Evolutionary conservation across 2,329 filamentous ascomycete genomes (phyloP).

Genomic region (Sclerotinia sclerotiorum): DNA sequence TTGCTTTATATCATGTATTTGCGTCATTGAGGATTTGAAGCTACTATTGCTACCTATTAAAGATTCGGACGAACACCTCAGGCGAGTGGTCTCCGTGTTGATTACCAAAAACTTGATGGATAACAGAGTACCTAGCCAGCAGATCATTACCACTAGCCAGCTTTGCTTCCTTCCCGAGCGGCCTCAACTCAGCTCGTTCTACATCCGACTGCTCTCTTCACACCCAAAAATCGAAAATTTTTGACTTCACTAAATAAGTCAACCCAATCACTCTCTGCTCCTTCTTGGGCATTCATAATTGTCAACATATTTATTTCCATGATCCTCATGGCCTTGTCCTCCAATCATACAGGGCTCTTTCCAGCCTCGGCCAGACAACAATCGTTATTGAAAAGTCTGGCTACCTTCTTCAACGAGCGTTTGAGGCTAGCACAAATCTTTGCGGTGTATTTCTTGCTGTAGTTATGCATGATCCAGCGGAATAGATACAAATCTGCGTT

Average conservation of each 20-base stretch:
- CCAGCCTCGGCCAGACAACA: slow-evolving; percentile 47
- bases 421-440: slow-evolving; percentile 52
- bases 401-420: slow-evolving; percentile 55
- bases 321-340: slow-evolving; percentile 48
- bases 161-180: slow-evolving; percentile 44
- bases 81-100: not conserved
- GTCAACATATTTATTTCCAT: slow-evolving; percentile 56
- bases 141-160: not conserved
- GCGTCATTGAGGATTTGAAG: not conserved
- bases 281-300: slow-evolving; percentile 53
- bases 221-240: slow-evolving; percentile 48
- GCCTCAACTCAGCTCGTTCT: slow-evolving; percentile 52
- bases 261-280: slow-evolving; percentile 48
- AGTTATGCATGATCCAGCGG: slow-evolving; percentile 62
- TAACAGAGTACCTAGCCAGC: not conserved
- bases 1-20: not conserved
- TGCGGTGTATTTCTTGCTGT: slow-evolving; percentile 54
- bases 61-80: not conserved
- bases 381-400: slow-evolving; percentile 43
- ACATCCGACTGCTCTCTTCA: slow-evolving; percentile 45
- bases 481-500: slow-evolving; percentile 59
- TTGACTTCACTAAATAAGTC: slow-evolving; percentile 48
- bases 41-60: not conserved
- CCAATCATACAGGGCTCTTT: slow-evolving; percentile 44
- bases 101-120: not conserved